Evolutionary conservation across 2,329 filamentous ascomycete genomes (phyloP).

Genomic region (Colletotrichum karsti): DNA sequence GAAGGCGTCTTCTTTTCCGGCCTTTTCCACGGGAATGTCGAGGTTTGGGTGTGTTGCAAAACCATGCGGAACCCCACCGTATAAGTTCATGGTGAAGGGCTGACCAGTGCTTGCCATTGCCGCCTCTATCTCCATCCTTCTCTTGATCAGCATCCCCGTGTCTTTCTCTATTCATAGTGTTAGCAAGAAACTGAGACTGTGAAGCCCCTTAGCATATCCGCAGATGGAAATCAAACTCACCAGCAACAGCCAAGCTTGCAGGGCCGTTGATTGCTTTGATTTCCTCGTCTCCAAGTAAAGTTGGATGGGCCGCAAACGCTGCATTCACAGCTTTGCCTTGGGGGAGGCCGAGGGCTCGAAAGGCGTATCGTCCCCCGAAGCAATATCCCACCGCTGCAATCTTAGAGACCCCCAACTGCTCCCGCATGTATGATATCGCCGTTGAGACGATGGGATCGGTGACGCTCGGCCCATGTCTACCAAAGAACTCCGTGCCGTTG

Average conservation of each 20-base stretch:
- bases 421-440: constrained; percentile 53
- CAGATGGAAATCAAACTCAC: constrained; percentile 39
- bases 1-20: constrained; percentile 82
- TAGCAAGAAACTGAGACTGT: not conserved
- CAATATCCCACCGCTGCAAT: constrained; percentile 70
- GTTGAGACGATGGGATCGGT: constrained; percentile 56
- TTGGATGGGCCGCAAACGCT: constrained; percentile 72
- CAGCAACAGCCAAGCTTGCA: constrained; percentile 68
- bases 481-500: constrained; percentile 50
- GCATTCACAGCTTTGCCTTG: constrained; percentile 60
- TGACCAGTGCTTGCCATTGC: constrained; percentile 5
- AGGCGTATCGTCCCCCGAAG: constrained; percentile 69
- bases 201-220: not conserved
- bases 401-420: constrained; percentile 55
- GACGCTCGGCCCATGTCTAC: constrained; percentile 44
- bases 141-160: constrained; percentile 62
- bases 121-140: constrained; percentile 44
- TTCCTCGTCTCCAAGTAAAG: constrained; percentile 66
- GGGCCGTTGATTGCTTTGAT: constrained; percentile 64
- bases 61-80: constrained; percentile 74
- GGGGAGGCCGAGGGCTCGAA: constrained; percentile 54
- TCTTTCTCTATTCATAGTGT: constrained; percentile 59
- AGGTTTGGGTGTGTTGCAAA: constrained; percentile 76
- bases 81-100: constrained; percentile 51
- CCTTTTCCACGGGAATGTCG: constrained; percentile 60